Evolutionary conservation across 208 protist genomes (phyloP).

Genomic region (Leishmania amazonensis): DNA sequence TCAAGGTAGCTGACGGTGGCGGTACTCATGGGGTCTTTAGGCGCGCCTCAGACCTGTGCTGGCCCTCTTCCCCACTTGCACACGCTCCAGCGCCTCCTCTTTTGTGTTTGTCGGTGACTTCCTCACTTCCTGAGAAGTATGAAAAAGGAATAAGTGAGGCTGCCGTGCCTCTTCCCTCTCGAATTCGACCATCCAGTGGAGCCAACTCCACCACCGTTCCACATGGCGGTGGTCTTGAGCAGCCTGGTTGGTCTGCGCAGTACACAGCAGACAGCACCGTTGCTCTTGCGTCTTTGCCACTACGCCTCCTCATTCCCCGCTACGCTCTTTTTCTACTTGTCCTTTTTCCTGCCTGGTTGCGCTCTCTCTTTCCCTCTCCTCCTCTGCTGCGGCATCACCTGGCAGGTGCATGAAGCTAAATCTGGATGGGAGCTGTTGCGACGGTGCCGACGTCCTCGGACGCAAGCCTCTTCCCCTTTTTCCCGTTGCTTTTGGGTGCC

Average conservation of each 20-base stretch:
- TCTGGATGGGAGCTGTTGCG: not conserved
- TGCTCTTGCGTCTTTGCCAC: not conserved
- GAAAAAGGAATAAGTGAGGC: not conserved
- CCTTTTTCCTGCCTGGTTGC: not conserved
- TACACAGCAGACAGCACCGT: not conserved
- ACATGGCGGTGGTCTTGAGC: not conserved
- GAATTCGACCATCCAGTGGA: not conserved
- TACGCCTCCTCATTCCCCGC: not conserved
- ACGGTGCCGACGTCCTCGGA: not conserved
- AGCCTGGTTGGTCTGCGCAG: not conserved
- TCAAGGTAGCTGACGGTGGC: not conserved
- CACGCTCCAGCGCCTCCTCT: not conserved
- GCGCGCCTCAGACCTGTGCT: not conserved
- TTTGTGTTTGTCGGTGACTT: not conserved
- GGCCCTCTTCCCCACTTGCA: not conserved
- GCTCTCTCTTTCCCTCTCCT: not conserved
- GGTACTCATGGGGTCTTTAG: not conserved
- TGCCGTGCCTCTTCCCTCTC: not conserved
- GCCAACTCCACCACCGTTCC: not conserved
- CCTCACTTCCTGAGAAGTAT: not conserved
- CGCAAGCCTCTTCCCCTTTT: not conserved
- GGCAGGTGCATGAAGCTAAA: not conserved
- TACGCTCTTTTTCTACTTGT: not conserved
- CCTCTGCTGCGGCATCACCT: not conserved
- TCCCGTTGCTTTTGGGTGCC: not conserved